Base-by-base conservation (phyloP, 257 asterid genomes). In the Penstemon eatonii region DNA sequence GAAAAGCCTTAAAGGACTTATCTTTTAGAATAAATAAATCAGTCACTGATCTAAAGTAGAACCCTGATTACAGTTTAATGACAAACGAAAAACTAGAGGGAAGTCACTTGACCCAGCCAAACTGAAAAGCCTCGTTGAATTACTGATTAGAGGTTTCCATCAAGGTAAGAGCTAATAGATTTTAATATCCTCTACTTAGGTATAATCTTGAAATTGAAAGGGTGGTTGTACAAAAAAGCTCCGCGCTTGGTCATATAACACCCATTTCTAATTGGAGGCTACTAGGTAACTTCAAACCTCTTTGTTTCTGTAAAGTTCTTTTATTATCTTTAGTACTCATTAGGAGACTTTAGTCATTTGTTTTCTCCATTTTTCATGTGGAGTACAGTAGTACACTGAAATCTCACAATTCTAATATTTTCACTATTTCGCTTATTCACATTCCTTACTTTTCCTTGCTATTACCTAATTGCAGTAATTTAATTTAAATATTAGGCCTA, bases 401-500 rank as follows among this genome's bases (percentile, higher is more conserved):
- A 12, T 12, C 33, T 25, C 13, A 58, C 9, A 58, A 58, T 12
- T 13, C 42, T 25, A 25, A 25, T 25, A 25, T 25, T 25, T 25
- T 25, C 11, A 9, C 7, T 3, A 46, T 7, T 46, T 15, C 18
- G 10, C 10, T 12, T 25, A 43, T 13, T 56, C 15, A 9, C 4
- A 9, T 49, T 56, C 44, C 39, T 9, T 25, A 7, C 15, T 33
- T 56, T 56, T 8, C 58, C 33, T 25, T 25, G 33, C 2, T 25
- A 25, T 25, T 25, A 25, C 33, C 33, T 10, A 5, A 53, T 15
- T 53, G 37, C 38, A 25, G 15, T 9, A 6, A 56, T 39, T 56
- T 56, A 5, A 36, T 56, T 8, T 36, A 7, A 39, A 4, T 25
- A 25, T 18, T 68, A 49, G 4, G 18, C 56, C 62, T 76, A 75